Evolutionary conservation across 140 eudicot genomes (phyloP), one percentile per base, ranked within the genome.

Genomic region (Flaveria floridana): DNA sequence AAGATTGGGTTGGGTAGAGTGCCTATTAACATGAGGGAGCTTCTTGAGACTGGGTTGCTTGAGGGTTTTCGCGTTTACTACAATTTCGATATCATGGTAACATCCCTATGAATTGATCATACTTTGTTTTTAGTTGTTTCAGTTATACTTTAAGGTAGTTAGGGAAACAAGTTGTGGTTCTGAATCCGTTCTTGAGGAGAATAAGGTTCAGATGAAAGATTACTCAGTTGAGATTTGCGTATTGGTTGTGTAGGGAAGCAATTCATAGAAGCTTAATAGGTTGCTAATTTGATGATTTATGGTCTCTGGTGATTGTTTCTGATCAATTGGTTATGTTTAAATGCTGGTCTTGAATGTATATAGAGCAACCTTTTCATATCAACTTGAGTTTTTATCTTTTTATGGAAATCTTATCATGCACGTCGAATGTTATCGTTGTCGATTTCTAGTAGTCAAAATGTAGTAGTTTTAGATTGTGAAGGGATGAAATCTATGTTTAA

Each of bases 51-150:
- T 6, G 96, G 99, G 13, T 64, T 88, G 85, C 89, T 94, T 1
- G 99, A 94, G 69, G 94, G 95, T n/a, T 86, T 83, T 75, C 92
- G 86, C 1, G 99, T 94, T 84, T 85, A 72, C 80, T 91, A 91
- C 68, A 68, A 87, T 78, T 79, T 83, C n/a, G 91, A 86, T 53
- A 77, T 62, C 41, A 79, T 81, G 90, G 90, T 85, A 77, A 34
- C 23, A n/a, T 67, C 16, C 26, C 4, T 65, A 30, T 4, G 23
- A 64, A 51, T 3, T 21, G 51, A 76, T 76, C 56, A 67, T 67
- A 34, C 51, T 65, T 65, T 34, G 62, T 48, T 44, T n/a, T 51
- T 19, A 23, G 76, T 25, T 61, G 70, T 61, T 73, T 74, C 44
- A 42, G 11, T 63, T 46, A 16, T n/a, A 4, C 11, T 48, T 50